Evolutionary conservation across 306 rosid species (phyloP).

Genomic region (Castanopsis chinensis): DNA sequence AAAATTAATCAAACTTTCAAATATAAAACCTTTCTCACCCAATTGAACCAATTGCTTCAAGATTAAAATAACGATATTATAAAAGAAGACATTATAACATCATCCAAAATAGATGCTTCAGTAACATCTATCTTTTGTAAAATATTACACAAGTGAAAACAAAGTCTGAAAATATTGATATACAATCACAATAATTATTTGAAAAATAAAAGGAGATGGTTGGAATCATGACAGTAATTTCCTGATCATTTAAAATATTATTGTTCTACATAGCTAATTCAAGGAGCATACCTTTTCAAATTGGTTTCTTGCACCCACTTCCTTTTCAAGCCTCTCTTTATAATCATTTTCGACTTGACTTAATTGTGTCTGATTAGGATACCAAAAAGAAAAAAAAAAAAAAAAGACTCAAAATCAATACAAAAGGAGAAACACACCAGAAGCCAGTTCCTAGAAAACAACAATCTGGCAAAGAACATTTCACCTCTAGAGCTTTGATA

Average conservation of each 20-base stretch:
- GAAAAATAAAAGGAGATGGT: not conserved
- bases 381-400: not conserved
- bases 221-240: not conserved
- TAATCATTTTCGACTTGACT: conserved; percentile 74
- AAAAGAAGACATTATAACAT: not conserved
- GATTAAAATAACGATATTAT: not conserved
- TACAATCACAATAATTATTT: not conserved
- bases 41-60: not conserved
- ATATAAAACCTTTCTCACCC: not conserved
- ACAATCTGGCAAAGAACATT: conserved; percentile 7
- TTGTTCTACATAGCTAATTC: not conserved
- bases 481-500: conserved; percentile 88
- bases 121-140: not conserved
- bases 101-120: not conserved
- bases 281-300: conserved; percentile 60
- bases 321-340: conserved; percentile 74
- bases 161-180: not conserved
- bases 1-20: not conserved
- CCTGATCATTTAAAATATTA: not conserved
- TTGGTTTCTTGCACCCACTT: conserved; percentile 51
- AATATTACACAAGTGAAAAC: not conserved
- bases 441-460: conserved; percentile 9
- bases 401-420: conserved; percentile 4
- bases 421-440: not conserved
- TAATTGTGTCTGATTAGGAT: conserved; percentile 57